Percentiles rank a stretch among this genome's conserved stretches.
phyloP scores from a whole-genome alignment of 768 basidiomycete species.

The Boletus sp. region DNA sequence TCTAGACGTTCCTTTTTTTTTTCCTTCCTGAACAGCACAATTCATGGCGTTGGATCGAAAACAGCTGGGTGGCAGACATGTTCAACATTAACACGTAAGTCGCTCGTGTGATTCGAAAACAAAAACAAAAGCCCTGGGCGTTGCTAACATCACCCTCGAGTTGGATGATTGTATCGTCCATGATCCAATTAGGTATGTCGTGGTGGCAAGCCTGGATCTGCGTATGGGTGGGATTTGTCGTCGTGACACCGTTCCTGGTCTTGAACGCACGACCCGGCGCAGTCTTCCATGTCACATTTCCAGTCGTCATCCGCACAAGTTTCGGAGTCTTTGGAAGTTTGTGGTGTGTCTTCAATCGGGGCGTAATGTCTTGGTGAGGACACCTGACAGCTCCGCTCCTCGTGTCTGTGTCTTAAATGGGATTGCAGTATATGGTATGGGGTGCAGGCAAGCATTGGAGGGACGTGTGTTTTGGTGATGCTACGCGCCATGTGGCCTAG shows the following conservation, averaged over 20 bases:
- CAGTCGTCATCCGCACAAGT: slow-evolving; percentile 70
- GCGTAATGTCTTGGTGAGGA: slow-evolving; percentile 64
- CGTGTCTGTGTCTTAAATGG: slow-evolving; percentile 13
- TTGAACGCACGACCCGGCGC: slow-evolving; percentile 78
- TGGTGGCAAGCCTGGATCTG: slow-evolving; percentile 89
- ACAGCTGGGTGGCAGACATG: slow-evolving; percentile 76
- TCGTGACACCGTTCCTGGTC: slow-evolving; percentile 68
- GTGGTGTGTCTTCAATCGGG: slow-evolving; percentile 78
- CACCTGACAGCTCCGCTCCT: slow-evolving; percentile 25
- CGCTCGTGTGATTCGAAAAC: not conserved
- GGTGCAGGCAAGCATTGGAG: slow-evolving; percentile 81
- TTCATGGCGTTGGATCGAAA: slow-evolving; percentile 1
- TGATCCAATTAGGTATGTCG: slow-evolving; percentile 67
- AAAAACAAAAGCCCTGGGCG: not conserved
- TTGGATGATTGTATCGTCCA: slow-evolving; percentile 76
- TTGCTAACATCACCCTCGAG: slow-evolving; percentile 31
- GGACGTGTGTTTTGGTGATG: slow-evolving; percentile 71
- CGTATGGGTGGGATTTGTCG: slow-evolving; percentile 60
- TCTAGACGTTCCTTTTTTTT: not conserved
- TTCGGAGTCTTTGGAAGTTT: slow-evolving; percentile 76
- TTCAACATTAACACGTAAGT: slow-evolving; percentile 76
- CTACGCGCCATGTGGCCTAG: slow-evolving; percentile 75
- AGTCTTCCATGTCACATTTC: slow-evolving; percentile 72
- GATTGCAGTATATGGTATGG: slow-evolving; percentile 66
- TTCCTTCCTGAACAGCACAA: not conserved